Conservation (phyloP, 2,329 filamentous ascomycete species). For the Biscogniauxia sp. region DNA sequence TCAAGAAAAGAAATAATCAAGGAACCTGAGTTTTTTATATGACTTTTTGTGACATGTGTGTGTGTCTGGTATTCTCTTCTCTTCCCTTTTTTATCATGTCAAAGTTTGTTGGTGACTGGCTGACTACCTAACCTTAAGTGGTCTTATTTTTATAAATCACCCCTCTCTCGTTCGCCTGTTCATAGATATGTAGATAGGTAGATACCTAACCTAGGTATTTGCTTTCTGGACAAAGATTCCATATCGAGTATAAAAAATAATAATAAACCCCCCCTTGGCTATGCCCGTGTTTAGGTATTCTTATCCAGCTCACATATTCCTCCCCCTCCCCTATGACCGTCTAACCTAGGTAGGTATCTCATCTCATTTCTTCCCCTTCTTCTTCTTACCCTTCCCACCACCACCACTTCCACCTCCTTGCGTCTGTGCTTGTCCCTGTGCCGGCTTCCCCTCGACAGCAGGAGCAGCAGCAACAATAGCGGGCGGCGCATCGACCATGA, state of each 20-base stretch:
- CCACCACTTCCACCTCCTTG: constrained; percentile 38
- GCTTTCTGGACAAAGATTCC: no score
- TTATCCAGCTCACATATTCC: neutral
- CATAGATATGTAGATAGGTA: no score
- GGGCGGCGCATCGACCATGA: constrained; percentile 37
- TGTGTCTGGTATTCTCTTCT: neutral
- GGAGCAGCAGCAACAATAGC: constrained; percentile 19
- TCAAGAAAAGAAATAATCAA: constrained; percentile 2
- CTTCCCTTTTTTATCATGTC: no score
- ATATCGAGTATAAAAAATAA: no score
- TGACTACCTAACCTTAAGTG: no score
- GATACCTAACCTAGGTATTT: no score
- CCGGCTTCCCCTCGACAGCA: constrained; percentile 29
- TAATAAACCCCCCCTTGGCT: no score
- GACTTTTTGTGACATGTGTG: neutral
- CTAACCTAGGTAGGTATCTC: no score
- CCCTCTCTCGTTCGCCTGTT: no score
- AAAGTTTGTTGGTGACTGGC: no score
- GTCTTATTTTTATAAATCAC: no score
- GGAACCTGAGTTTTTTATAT: neutral
- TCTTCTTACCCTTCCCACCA: constrained; percentile 63
- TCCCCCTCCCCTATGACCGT: neutral
- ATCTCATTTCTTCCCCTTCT: constrained; percentile 70
- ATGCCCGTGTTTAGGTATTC: no score
- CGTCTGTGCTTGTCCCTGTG: constrained; percentile 22